A percentile compares a stretch with the other conserved stretches of the same genome.
Conservation (phyloP, 352 stramenopile species). For the Phytopythium boreale region DNA sequence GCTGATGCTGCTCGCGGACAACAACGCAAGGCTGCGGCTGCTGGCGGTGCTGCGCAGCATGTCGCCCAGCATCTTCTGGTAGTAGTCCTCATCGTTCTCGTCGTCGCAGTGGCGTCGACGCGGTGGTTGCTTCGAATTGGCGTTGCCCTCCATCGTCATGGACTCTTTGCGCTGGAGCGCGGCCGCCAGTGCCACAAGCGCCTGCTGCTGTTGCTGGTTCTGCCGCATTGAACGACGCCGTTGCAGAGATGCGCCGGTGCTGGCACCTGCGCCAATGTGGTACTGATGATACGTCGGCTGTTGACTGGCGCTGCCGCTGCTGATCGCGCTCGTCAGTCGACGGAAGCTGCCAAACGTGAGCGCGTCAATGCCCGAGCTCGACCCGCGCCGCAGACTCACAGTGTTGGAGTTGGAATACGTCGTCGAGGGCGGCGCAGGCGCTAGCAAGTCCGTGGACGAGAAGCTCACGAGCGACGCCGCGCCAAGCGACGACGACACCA, state of each 20-base stretch:
- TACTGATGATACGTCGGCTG: slow-evolving; percentile 3
- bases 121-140: slow-evolving; percentile 18
- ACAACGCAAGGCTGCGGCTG: slow-evolving; percentile 35
- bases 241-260: background rate
- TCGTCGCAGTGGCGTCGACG: slow-evolving; percentile 16
- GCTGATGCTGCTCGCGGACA: slow-evolving; percentile 41
- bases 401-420: slow-evolving; percentile 18
- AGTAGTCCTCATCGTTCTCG: slow-evolving; percentile 62
- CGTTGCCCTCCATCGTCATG: background rate
- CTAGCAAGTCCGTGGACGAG: slow-evolving; percentile 37
- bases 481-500: slow-evolving; percentile 36
- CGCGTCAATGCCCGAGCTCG: background rate
- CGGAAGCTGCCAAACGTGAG: slow-evolving; percentile 1
- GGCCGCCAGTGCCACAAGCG: slow-evolving; percentile 2
- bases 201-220: slow-evolving; percentile 6
- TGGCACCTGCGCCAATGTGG: background rate
- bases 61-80: slow-evolving; percentile 54
- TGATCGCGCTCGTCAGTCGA: slow-evolving; percentile 4
- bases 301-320: slow-evolving; percentile 3
- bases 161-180: slow-evolving; percentile 5
- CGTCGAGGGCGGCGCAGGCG: slow-evolving; percentile 19
- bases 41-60: slow-evolving; percentile 60
- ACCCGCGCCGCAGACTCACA: slow-evolving; percentile 17
- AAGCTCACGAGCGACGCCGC: slow-evolving; percentile 45
- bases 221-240: slow-evolving; percentile 1